These are phyloP conservation scores for Mortierella sp. DNA, from an alignment of 371 early-diverging fungal genomes.

Conservation along the genomic window DNA sequence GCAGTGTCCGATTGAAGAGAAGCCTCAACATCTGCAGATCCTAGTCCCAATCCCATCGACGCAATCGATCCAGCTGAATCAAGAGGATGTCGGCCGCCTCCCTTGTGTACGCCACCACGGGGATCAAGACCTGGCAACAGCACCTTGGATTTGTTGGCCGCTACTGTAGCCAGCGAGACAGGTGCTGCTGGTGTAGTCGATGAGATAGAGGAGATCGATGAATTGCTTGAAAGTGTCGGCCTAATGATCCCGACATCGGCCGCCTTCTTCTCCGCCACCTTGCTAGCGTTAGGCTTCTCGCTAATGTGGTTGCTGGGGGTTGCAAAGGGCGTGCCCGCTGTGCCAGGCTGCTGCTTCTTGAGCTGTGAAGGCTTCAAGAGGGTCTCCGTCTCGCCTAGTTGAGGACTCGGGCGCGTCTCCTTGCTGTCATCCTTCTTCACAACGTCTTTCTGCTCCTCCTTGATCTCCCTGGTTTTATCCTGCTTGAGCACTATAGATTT, in stretches of 20 bases:
- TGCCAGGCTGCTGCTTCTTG: slow-evolving; percentile 26
- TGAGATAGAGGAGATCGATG: slow-evolving; percentile 6
- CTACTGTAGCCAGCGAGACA: slow-evolving; percentile 2
- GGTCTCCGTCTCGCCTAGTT: slow-evolving; percentile 15
- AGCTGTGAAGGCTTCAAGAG: slow-evolving; percentile 37
- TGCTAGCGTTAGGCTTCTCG: not conserved
- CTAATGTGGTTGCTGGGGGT: not conserved
- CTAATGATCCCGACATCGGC: slow-evolving; percentile 5
- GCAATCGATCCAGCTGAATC: slow-evolving; percentile 11
- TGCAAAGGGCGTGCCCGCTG: not conserved
- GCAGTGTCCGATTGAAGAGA: not conserved
- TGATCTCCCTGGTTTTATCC: slow-evolving; percentile 4
- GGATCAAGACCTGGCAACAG: slow-evolving; percentile 29
- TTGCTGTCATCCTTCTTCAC: not conserved
- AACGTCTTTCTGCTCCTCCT: not conserved
- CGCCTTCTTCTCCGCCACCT: slow-evolving; percentile 5
- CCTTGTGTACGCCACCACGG: not conserved
- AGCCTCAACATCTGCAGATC: not conserved
- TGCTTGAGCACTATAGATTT: not conserved
- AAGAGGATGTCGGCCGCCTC: not conserved
- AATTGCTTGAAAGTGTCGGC: slow-evolving; percentile 5
- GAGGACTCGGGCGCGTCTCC: not conserved
- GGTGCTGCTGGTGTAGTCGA: not conserved
- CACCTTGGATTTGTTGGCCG: slow-evolving; percentile 32
- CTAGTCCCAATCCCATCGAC: slow-evolving; percentile 28